phyloP scores from a whole-genome alignment of 2,329 filamentous ascomycete species.

The Penicillium sp. region DNA sequence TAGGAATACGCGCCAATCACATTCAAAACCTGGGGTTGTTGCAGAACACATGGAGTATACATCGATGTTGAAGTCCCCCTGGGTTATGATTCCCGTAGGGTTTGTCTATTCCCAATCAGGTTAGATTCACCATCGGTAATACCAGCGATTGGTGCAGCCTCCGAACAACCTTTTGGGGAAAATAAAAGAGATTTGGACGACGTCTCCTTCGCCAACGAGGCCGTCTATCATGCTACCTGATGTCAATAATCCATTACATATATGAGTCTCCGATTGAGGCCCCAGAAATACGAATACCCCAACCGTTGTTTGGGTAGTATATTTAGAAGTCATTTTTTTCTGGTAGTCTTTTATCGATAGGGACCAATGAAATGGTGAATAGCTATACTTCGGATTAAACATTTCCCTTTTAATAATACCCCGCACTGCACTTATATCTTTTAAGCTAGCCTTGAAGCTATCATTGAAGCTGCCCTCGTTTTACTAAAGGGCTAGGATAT shows the following conservation, averaged over 20 bases:
- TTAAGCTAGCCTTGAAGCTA: too few species aligned
- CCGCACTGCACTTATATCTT: background rate
- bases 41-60: background rate
- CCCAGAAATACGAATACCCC: background rate
- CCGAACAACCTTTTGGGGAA: too few species aligned
- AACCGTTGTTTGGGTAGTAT: too few species aligned
- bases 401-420: background rate
- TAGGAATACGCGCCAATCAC: background rate
- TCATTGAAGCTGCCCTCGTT: background rate
- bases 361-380: too few species aligned
- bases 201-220: too few species aligned
- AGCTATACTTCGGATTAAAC: slow-evolving; percentile 2
- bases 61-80: background rate
- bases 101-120: background rate
- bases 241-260: too few species aligned
- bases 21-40: background rate
- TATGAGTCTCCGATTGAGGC: background rate
- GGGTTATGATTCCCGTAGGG: background rate
- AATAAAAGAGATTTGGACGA: too few species aligned
- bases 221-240: too few species aligned
- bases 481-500: background rate
- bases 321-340: too few species aligned
- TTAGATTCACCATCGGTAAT: background rate
- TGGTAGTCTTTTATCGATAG: too few species aligned
- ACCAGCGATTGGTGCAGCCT: background rate